A percentile compares a stretch with the other conserved stretches of the same genome.
Evolutionary conservation across 768 basidiomycete species (phyloP).

Genomic region (Mycena epipterygia): DNA sequence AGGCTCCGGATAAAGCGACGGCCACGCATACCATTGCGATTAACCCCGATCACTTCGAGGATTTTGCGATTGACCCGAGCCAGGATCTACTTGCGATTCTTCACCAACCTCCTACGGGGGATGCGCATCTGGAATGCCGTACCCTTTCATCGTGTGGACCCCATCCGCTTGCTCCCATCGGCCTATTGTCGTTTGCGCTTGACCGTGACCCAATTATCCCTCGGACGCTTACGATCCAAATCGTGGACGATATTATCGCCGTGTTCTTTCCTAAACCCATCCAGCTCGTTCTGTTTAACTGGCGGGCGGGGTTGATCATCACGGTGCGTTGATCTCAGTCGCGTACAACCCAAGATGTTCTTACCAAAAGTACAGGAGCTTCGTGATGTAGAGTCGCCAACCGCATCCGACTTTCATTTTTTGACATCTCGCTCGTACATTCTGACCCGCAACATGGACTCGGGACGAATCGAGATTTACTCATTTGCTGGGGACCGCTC

Average conservation of each 20-base stretch:
- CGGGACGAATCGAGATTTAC: neutral
- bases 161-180: neutral
- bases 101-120: neutral
- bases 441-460: neutral
- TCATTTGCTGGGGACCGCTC: neutral
- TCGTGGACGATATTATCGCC: conserved; percentile 16
- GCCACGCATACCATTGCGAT: neutral
- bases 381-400: too few species aligned
- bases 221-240: neutral
- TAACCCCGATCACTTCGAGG: neutral
- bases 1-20: neutral
- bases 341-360: neutral
- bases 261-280: neutral
- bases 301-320: neutral
- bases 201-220: neutral
- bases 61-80: conserved; percentile 18
- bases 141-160: neutral
- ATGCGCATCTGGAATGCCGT: conserved; percentile 7
- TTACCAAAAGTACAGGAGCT: neutral
- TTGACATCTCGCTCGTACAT: neutral
- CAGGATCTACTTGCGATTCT: conserved; percentile 8
- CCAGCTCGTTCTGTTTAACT: neutral
- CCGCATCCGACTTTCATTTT: neutral
- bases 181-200: neutral
- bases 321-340: neutral